Evolutionary conservation across 1,139 yeast species (phyloP), one percentile per base, ranked within the genome.

Genomic region (Lodderomyces oxycetoniae): DNA sequence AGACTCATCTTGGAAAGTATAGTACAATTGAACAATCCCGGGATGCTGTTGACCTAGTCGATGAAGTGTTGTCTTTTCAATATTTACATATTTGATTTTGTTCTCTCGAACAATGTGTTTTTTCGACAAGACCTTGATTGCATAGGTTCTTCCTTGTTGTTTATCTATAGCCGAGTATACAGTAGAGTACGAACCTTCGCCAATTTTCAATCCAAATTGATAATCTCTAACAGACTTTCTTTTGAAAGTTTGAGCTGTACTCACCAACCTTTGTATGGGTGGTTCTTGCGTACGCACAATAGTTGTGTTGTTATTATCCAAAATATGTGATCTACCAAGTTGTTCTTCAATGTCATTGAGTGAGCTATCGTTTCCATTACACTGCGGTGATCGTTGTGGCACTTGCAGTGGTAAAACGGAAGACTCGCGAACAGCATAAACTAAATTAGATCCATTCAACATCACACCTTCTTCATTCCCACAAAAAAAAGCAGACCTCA

Each of bases 101-200:
- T 81, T 82, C 52, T 84, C 93, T 47, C 76, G 77, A 34, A 83
- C 86, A 20, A 84, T 75, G 50, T 84, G 88, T 39, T 78, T 71
- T 48, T 84, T 84, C 42, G 80, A 80, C 34, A 83, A 65, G 2
- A 83, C 80, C 50, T 84, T 84, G 20, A 83, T 79, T 16, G 94
- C 94, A 51, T 72, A 84, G 5, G 80, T 70, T 43, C 72, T 71
- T 24, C 63, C 63, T 23, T 75, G 72, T 34, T 69, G 73, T 23
- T 63, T 52, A 43, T 84, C 87, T 1, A 79, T 67, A 1, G 88
- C 93, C 28, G 82, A 62, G 43, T 73, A 66, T 5, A 84, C 94
- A 0, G 87, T 82, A 4, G 89, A 81, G 51, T 83, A 84, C 0
- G 91, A 82, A 2, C 94, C 94, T 54, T 81, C 89, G 11, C 94